Percentiles rank a stretch among this genome's conserved stretches.
Evolutionary conservation across 177 flowering plant genomes (phyloP).

Genomic region (Vitis hybrid): DNA sequence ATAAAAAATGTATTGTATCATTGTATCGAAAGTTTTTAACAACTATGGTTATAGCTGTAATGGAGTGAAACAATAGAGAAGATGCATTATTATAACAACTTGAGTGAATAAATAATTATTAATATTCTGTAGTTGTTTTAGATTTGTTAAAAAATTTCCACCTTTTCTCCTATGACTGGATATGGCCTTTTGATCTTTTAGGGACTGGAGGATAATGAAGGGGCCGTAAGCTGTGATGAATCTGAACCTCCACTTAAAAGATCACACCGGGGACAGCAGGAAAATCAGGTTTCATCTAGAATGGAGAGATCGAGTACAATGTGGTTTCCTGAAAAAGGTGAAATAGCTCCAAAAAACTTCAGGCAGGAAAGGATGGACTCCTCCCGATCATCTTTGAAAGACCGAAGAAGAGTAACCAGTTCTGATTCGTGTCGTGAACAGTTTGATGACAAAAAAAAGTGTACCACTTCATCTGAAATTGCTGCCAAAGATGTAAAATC

Average conservation of each 20-base stretch:
- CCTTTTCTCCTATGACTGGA: background rate
- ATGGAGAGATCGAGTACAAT: background rate
- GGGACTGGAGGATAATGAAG: slow-evolving; percentile 13
- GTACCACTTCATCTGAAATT: slow-evolving; percentile 2
- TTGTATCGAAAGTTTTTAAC: too few species aligned
- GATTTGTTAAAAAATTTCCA: background rate
- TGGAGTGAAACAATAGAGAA: slow-evolving; percentile 7
- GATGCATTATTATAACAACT: slow-evolving; percentile 6
- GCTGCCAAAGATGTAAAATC: background rate
- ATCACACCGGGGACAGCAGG: slow-evolving; percentile 9
- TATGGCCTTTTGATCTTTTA: slow-evolving; percentile 1
- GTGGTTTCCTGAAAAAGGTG: slow-evolving; percentile 10
- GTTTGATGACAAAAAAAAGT: slow-evolving; percentile 12
- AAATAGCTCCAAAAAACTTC: slow-evolving; percentile 1
- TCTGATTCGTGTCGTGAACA: background rate
- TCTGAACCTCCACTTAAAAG: slow-evolving; percentile 27
- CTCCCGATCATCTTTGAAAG: slow-evolving; percentile 6
- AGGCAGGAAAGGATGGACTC: slow-evolving; percentile 5
- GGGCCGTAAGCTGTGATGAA: slow-evolving; percentile 3
- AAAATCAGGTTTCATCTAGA: slow-evolving; percentile 19
- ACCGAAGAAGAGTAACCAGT: slow-evolving; percentile 6
- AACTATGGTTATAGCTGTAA: background rate
- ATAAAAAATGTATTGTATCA: too few species aligned
- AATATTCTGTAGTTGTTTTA: background rate
- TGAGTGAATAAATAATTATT: background rate